Conservation (phyloP, 306 rosid species). For the Casuarina glauca region DNA sequence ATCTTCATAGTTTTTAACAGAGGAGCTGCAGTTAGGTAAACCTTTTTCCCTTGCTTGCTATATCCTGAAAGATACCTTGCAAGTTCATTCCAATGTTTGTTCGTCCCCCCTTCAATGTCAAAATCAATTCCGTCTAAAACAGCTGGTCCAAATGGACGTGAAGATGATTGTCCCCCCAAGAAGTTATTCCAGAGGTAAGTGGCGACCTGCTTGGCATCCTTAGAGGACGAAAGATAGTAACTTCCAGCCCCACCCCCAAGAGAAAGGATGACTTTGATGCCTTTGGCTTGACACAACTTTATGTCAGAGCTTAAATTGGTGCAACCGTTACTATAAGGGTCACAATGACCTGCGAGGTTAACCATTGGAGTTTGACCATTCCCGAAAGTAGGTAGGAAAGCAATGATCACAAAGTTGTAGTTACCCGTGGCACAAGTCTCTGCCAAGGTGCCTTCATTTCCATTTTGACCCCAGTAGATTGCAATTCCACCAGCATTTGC, state of each 20-base stretch:
- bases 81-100: slow-evolving; percentile 47
- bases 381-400: slow-evolving; percentile 52
- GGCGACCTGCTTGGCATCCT: too few relatives aligned
- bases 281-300: too few relatives aligned
- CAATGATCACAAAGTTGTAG: slow-evolving; percentile 40
- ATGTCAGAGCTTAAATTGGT: too few relatives aligned
- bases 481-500: slow-evolving; percentile 26
- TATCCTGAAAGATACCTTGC: slow-evolving; percentile 46
- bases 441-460: slow-evolving; percentile 44
- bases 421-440: slow-evolving; percentile 19
- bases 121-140: slow-evolving; percentile 63
- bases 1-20: too few relatives aligned
- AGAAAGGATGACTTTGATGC: too few relatives aligned
- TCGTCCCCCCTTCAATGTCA: slow-evolving; percentile 64
- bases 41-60: neutral
- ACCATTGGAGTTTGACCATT: slow-evolving; percentile 44
- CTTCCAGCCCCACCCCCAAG: too few relatives aligned
- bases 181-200: slow-evolving; percentile 64
- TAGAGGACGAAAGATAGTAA: too few relatives aligned
- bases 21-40: too few relatives aligned
- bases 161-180: slow-evolving; percentile 48
- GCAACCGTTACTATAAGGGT: too few relatives aligned
- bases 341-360: slow-evolving; percentile 43
- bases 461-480: slow-evolving; percentile 59
- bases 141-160: slow-evolving; percentile 53